These are phyloP conservation scores for Scedosporium apiospermum DNA, from an alignment of 2,329 filamentous ascomycete species.

Conservation along the genomic window DNA sequence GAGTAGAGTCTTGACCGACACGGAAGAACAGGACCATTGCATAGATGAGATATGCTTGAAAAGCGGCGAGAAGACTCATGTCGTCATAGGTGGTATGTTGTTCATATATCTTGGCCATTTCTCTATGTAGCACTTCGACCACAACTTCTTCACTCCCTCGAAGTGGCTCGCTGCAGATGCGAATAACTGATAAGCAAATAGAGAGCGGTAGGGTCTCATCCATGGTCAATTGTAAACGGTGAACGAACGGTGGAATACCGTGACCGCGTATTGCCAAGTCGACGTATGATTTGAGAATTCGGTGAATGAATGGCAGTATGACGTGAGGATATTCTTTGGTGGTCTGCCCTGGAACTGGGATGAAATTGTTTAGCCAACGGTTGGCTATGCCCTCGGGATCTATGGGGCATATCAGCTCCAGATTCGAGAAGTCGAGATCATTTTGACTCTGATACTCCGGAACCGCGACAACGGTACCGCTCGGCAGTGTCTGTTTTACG, in stretches of 20 bases:
- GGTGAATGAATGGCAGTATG: slow-evolving; percentile 28
- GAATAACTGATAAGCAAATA: slow-evolving; percentile 30
- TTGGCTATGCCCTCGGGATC: slow-evolving; percentile 35
- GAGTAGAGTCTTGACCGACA: slow-evolving; percentile 13
- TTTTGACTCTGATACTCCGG: neutral
- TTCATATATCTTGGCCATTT: slow-evolving; percentile 31
- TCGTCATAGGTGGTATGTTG: slow-evolving; percentile 17
- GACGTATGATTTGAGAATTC: slow-evolving; percentile 34
- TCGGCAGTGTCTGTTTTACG: neutral
- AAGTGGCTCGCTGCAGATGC: slow-evolving; percentile 26
- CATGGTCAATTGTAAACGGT: slow-evolving; percentile 23
- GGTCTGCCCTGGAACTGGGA: slow-evolving; percentile 32
- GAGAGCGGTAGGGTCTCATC: slow-evolving; percentile 22
- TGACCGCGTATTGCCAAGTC: slow-evolving; percentile 24
- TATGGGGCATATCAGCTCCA: slow-evolving; percentile 33
- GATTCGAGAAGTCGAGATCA: slow-evolving; percentile 21
- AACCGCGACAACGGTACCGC: neutral
- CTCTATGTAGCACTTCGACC: slow-evolving; percentile 24
- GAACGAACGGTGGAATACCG: slow-evolving; percentile 32
- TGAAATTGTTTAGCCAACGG: slow-evolving; percentile 37
- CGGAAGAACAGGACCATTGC: slow-evolving; percentile 37
- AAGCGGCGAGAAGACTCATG: slow-evolving; percentile 29
- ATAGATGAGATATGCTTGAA: slow-evolving; percentile 47
- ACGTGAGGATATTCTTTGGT: slow-evolving; percentile 29
- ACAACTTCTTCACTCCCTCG: slow-evolving; percentile 22